These are phyloP conservation scores for Hypoxylon intermedium DNA, from an alignment of 495 filamentous ascomycete species.

Conservation along the genomic window DNA sequence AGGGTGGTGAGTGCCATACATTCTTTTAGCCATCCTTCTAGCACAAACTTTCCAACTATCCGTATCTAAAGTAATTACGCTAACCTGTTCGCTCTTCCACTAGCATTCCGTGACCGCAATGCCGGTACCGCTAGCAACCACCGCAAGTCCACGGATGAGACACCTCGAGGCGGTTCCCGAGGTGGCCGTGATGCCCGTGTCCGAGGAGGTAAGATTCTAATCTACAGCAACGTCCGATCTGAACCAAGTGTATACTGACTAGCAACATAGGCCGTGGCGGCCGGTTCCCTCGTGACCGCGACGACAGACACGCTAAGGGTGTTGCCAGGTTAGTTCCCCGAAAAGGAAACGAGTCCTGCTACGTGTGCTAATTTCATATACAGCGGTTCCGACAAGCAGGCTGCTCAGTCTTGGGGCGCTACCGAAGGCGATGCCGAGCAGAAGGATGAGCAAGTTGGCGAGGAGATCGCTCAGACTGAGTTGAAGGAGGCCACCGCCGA, in stretches of 20 bases:
- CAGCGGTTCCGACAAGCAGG: constrained; percentile 90
- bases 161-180: constrained; percentile 58
- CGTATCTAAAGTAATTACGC: background rate
- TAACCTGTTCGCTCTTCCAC: constrained; percentile 16
- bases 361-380: constrained; percentile 28
- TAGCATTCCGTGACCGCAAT: constrained; percentile 91
- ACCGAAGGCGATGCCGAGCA: constrained; percentile 78
- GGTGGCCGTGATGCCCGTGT: constrained; percentile 64
- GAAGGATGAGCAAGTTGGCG: constrained; percentile 87
- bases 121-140: constrained; percentile 85
- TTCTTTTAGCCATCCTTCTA: background rate
- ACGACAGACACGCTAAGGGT: constrained; percentile 83
- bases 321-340: constrained; percentile 66
- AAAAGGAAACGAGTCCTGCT: background rate
- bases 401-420: constrained; percentile 87
- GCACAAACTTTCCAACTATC: constrained; percentile 1
- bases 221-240: constrained; percentile 2
- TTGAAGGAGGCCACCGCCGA: constrained; percentile 65
- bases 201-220: constrained; percentile 57
- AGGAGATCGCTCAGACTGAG: constrained; percentile 83
- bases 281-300: constrained; percentile 59
- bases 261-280: constrained; percentile 52
- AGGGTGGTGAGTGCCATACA: constrained; percentile 68
- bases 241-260: constrained; percentile 4
- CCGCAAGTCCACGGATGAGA: constrained; percentile 78